phyloP scores from a whole-genome alignment of 129 eudicot genomes.

The Helianthus tuberosus region DNA sequence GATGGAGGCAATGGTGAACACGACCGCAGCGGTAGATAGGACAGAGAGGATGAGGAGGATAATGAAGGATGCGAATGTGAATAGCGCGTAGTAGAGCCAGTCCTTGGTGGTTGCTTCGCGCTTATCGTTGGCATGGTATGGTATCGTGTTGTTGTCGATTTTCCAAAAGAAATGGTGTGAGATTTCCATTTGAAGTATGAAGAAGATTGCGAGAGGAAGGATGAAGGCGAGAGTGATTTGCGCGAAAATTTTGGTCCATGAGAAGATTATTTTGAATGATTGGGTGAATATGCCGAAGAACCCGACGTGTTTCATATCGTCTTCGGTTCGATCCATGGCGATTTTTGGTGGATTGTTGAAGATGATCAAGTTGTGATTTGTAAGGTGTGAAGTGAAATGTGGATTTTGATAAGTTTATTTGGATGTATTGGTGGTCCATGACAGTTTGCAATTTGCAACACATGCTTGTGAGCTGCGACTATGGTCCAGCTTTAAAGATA shows the following conservation, averaged over 20 bases:
- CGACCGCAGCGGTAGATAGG: constrained; percentile 64
- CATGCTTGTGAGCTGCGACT: too few relatives aligned
- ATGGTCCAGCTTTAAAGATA: too few relatives aligned
- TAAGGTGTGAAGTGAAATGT: not conserved
- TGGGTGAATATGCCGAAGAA: constrained; percentile 34
- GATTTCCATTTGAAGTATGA: constrained; percentile 14
- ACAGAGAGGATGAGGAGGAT: constrained; percentile 52
- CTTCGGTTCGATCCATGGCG: constrained; percentile 33
- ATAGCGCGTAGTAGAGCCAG: constrained; percentile 31
- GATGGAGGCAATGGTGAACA: constrained; percentile 60
- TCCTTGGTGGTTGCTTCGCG: constrained; percentile 19
- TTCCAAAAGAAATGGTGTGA: not conserved
- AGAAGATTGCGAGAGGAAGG: constrained; percentile 33
- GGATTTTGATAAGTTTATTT: too few relatives aligned
- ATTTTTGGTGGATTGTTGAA: not conserved
- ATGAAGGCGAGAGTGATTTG: constrained; percentile 29
- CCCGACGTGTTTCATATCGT: constrained; percentile 31
- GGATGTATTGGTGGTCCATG: too few relatives aligned
- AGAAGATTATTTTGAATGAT: constrained; percentile 30
- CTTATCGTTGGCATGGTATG: not conserved
- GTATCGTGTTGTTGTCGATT: not conserved
- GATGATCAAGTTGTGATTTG: not conserved
- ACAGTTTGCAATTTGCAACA: too few relatives aligned
- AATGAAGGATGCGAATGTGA: constrained; percentile 30
- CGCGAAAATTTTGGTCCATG: constrained; percentile 23